Base-by-base conservation (phyloP, 108 stramenopile species). In the Skeletonema menzelii region DNA sequence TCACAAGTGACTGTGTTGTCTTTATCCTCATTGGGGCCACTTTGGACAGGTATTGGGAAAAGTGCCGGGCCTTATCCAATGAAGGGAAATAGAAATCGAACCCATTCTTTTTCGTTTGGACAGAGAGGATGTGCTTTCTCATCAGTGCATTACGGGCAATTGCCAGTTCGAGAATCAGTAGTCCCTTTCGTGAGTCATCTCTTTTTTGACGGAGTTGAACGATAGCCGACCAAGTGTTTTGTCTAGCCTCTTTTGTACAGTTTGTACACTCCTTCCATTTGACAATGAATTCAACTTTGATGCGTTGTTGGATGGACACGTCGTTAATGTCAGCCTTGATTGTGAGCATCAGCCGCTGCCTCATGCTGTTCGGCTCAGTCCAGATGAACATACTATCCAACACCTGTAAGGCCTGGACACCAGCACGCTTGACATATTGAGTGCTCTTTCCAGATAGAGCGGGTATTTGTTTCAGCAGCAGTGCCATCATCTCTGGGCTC, bases 21-120 rank as follows among this genome's bases (percentile, higher is more conserved):
- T 93, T 97, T 59, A 85, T 84, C 59, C 85, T 81, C 87, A 92
- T 85, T 2, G 99, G 97, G 19, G 95, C 90, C 10, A 93, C 79
- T 12, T 85, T 72, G 37, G 91, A 79, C 37, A 99, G 59, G 74
- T 96, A 99, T 34, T 86, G 76, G 0, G 86, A 62, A 86, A 99
- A 99, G 27, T 82, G 70, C 40, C 91, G 86, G 8, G 97, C 97
- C 34, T 98, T 87, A 60, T 86, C 75, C 55, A 87, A 65, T 10
- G 70, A 66, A 11, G 82, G 64, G 65, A 98, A 99, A 87, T 97
- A 99, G 83, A 99, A 99, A 77, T 99, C 99, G 75, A 99, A 92
- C 7, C 99, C 99, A 65, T 97, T 80, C 38, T 80, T 79, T 59
- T 83, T 88, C 28, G 95, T 74, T 77, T 98, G 88, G 26, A 96